Evolutionary conservation across 2,329 filamentous ascomycete genomes (phyloP).

Genomic region (Penicillium paneum): DNA sequence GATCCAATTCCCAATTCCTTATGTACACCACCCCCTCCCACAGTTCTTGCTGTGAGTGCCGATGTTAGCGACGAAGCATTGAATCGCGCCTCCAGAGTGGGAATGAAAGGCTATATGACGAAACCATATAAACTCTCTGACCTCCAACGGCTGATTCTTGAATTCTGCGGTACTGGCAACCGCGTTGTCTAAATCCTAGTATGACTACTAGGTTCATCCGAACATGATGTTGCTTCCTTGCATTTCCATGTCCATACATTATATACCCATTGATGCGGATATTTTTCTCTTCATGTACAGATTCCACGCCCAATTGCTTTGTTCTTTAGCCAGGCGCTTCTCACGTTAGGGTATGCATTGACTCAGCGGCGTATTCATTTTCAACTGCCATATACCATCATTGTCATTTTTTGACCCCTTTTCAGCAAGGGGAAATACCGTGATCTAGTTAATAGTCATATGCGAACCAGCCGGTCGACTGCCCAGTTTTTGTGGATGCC

Average conservation of each 20-base stretch:
- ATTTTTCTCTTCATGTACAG: background rate
- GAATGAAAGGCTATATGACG: constrained; percentile 67
- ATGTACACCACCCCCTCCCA: constrained; percentile 42
- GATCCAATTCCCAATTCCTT: constrained; percentile 7
- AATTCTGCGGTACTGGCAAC: constrained; percentile 39
- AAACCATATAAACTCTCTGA: constrained; percentile 65
- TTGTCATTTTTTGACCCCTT: constrained; percentile 11
- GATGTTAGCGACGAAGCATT: constrained; percentile 65
- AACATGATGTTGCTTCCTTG: background rate
- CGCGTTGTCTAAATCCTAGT: background rate
- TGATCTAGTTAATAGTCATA: too few relatives aligned
- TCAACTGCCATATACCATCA: constrained; percentile 19
- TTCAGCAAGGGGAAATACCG: too few relatives aligned
- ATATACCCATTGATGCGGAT: constrained; percentile 17
- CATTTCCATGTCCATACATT: background rate
- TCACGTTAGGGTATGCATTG: background rate
- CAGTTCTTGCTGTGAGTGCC: constrained; percentile 62
- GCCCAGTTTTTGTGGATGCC: too few relatives aligned
- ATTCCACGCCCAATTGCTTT: background rate
- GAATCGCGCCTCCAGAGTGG: constrained; percentile 57
- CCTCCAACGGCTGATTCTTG: constrained; percentile 58
- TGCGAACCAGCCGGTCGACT: too few relatives aligned
- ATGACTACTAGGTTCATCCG: background rate
- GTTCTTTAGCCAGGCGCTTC: background rate
- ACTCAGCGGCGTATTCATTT: constrained; percentile 4